phyloP scores from a whole-genome alignment of 495 filamentous ascomycete genomes.

The Talaromyces ruber region DNA sequence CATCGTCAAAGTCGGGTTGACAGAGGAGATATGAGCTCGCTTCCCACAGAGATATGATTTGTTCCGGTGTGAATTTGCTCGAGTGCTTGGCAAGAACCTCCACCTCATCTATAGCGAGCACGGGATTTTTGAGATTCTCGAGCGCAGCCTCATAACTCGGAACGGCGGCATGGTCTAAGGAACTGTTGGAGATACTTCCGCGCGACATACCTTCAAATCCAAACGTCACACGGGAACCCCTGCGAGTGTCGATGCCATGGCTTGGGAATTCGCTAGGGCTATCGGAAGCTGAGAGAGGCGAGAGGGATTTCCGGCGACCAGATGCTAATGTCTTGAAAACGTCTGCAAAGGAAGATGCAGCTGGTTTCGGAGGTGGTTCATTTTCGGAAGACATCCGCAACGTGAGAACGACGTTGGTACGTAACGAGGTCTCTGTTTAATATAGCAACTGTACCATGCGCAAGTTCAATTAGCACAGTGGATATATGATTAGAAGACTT shows the following conservation, averaged over 20 bases:
- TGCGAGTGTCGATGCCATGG: slow-evolving; percentile 24
- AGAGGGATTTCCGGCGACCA: slow-evolving; percentile 30
- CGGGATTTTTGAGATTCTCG: slow-evolving; percentile 25
- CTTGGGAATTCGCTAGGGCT: slow-evolving; percentile 23
- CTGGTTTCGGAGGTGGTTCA: slow-evolving; percentile 30
- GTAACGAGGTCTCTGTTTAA: neutral
- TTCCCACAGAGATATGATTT: slow-evolving; percentile 35
- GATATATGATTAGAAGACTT: neutral
- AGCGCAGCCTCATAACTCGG: slow-evolving; percentile 34
- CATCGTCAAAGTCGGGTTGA: slow-evolving; percentile 27
- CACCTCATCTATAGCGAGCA: slow-evolving; percentile 34
- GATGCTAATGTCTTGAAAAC: slow-evolving; percentile 39
- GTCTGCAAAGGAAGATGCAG: slow-evolving; percentile 35
- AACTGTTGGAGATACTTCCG: slow-evolving; percentile 33
- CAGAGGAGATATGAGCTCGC: slow-evolving; percentile 30
- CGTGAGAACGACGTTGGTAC: neutral
- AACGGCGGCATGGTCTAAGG: slow-evolving; percentile 32
- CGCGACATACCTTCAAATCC: slow-evolving; percentile 39
- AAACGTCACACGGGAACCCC: slow-evolving; percentile 19
- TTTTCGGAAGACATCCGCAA: slow-evolving; percentile 41
- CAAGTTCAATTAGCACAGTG: neutral
- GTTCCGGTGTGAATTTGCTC: slow-evolving; percentile 31
- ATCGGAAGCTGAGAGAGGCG: slow-evolving; percentile 27
- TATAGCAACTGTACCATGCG: slow-evolving; percentile 10
- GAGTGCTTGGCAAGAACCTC: slow-evolving; percentile 25